Base-by-base conservation (phyloP, 352 stramenopile species). In the Pythium dissimile region DNA sequence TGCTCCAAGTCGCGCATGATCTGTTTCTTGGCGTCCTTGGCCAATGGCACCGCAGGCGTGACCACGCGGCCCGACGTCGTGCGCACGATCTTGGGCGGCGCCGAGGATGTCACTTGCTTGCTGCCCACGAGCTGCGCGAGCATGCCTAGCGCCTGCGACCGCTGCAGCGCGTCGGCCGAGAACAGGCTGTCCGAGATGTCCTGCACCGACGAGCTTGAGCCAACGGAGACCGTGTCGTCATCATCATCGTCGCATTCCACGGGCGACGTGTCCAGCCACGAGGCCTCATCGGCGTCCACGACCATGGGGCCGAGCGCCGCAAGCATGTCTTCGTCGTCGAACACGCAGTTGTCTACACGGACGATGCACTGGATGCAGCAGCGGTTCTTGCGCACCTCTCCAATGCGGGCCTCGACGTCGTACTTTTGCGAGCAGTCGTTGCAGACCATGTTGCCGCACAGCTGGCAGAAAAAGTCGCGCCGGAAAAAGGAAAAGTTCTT, bases 301-400 rank as follows among this genome's bases (percentile, higher is more conserved):
- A 86, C 54, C 18, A 75, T 51, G 13, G 75, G 75, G 10, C 71
- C 72, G 2, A 85, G 53, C 5, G 62, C 75, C 4, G 64, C 31
- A 12, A 79, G 31, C 32, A 85, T 41, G 35, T 83, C 73, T 20
- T 84, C 73, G 59, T 84, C 73, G 26, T 83, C 73, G 21, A 83
- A 87, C 23, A 69, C 31, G 42, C 77, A 87, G 0, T 63, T 59
- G 62, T 87, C 70, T 0, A 84, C 74, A 10, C 71, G 77, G 7
- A 69, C 58, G 23, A 86, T 64, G 24, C 77, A 87, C 5, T 66
- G 60, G 16, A 84, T 64, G 46, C 77, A 87, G 35, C 71, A 49
- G 16, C 74, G 68, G 31, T 81, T 82, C 59, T 82, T 73, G 30
- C 39, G 51, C n/a, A 86, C 42, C 13, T 77, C 54, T 2, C 77